phyloP scores from a whole-genome alignment of 2,329 filamentous ascomycete species.

The Neurospora sp. region DNA sequence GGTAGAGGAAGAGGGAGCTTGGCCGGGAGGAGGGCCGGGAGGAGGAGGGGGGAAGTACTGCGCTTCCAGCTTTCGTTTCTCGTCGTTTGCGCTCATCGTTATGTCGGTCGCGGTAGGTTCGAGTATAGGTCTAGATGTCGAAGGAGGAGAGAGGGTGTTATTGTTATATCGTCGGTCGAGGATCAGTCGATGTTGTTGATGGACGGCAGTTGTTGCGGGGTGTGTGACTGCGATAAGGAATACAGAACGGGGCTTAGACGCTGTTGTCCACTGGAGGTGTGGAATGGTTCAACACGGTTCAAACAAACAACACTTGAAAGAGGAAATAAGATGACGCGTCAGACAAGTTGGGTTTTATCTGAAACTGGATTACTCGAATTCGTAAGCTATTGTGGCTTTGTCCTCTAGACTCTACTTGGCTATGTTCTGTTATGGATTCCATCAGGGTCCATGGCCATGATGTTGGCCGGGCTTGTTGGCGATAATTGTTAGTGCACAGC shows the following conservation, averaged over 20 bases:
- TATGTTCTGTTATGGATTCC: not conserved
- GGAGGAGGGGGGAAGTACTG: constrained; percentile 19
- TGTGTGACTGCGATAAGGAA: not conserved
- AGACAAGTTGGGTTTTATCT: not conserved
- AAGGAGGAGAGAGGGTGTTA: not conserved
- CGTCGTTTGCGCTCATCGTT: constrained; percentile 8
- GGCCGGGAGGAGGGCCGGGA: constrained; percentile 17
- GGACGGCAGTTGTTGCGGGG: not conserved
- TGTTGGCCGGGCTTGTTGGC: not conserved
- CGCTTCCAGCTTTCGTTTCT: constrained; percentile 10
- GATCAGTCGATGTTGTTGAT: not conserved
- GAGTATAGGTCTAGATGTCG: not conserved
- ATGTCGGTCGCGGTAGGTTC: not conserved
- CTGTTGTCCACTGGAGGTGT: not conserved
- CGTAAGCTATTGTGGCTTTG: constrained; percentile 1
- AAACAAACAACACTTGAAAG: not conserved
- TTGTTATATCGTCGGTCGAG: not conserved
- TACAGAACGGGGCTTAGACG: not conserved
- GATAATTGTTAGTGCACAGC: not conserved
- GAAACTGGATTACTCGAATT: not conserved
- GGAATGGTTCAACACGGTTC: not conserved
- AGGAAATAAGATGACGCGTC: no score
- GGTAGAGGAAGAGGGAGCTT: constrained; percentile 4
- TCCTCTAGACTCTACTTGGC: not conserved
- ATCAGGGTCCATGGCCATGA: not conserved